phyloP scores from a whole-genome alignment of 768 basidiomycete genomes.

The Macrolepiota dolichaula region DNA sequence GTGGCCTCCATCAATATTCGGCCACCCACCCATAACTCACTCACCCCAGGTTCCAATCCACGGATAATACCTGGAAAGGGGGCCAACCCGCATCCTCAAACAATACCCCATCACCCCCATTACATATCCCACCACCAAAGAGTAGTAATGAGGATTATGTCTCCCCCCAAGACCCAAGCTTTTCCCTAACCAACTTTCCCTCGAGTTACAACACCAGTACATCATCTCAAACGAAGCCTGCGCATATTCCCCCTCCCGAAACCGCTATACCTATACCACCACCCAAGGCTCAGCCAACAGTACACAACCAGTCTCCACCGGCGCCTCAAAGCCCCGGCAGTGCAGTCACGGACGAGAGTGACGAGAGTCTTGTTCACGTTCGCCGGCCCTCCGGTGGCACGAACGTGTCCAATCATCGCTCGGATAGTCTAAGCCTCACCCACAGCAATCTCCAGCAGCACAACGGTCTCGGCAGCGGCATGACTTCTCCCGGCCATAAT shows the following conservation, averaged over 20 bases:
- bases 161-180: not conserved
- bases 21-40: not conserved
- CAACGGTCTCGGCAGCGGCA: not conserved
- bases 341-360: conserved; percentile 3
- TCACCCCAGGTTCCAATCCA: not conserved
- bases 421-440: not conserved
- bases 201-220: not conserved
- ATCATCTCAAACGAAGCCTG: not conserved
- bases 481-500: not conserved
- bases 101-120: not conserved
- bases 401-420: not conserved
- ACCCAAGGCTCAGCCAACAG: not conserved
- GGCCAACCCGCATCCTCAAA: not conserved
- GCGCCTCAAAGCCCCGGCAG: not conserved
- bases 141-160: not conserved
- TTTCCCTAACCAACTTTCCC: not conserved
- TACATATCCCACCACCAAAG: not conserved
- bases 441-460: not conserved
- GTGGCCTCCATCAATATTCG: not conserved
- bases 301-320: not conserved
- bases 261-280: not conserved
- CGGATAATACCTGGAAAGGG: not conserved
- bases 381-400: not conserved
- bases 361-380: conserved; percentile 4
- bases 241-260: not conserved